These are phyloP conservation scores for Metschnikowia similis DNA, from an alignment of 805 yeast species.

Conservation along the genomic window DNA sequence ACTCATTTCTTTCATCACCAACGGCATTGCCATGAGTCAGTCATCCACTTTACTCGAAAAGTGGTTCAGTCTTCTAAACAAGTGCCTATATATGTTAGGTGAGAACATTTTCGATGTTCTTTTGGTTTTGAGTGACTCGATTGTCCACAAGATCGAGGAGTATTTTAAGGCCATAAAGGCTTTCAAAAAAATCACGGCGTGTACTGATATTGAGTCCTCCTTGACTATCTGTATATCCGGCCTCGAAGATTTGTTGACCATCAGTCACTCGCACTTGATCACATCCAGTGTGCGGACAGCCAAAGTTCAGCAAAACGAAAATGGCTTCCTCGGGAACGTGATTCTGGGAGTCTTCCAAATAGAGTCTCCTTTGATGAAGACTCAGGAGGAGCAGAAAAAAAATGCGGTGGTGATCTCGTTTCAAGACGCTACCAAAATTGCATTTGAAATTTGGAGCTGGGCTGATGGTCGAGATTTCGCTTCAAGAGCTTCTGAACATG, in stretches of 20 bases:
- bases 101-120: conserved; percentile 54
- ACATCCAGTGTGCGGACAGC: conserved; percentile 25
- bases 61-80: conserved; percentile 49
- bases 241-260: conserved; percentile 58
- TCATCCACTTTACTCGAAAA: conserved; percentile 41
- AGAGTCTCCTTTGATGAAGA: conserved; percentile 54
- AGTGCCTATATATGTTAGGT: conserved; percentile 47
- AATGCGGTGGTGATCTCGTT: conserved; percentile 59
- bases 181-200: conserved; percentile 12
- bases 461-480: conserved; percentile 42
- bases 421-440: conserved; percentile 51
- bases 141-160: conserved; percentile 36
- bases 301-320: conserved; percentile 24
- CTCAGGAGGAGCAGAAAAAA: conserved; percentile 50
- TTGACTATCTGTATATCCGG: conserved; percentile 52
- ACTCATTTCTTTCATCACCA: conserved; percentile 43
- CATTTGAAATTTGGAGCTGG: conserved; percentile 69
- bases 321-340: conserved; percentile 60
- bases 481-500: background rate
- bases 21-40: conserved; percentile 44
- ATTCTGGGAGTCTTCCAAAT: conserved; percentile 77
- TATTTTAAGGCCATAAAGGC: conserved; percentile 26
- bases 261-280: conserved; percentile 52
- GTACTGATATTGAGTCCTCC: conserved; percentile 37
- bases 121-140: conserved; percentile 48